Conservation (phyloP, 768 basidiomycete species). For the Podaxis pistillaris region DNA sequence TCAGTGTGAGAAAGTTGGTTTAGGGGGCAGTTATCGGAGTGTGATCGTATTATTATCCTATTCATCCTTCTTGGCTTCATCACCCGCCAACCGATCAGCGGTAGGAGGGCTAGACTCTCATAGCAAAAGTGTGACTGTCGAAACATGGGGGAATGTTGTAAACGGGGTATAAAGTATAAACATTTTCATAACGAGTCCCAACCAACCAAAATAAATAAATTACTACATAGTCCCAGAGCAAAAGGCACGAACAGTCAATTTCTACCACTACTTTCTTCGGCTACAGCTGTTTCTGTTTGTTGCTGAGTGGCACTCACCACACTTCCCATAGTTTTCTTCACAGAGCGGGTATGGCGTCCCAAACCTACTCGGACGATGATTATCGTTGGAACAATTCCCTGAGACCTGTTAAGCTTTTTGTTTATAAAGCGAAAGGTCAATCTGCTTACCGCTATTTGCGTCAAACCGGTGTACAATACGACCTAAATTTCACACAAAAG, state of each 20-base stretch:
- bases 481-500: background rate
- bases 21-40: no score
- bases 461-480: background rate
- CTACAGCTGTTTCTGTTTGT: background rate
- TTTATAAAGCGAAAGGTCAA: background rate
- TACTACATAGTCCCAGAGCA: background rate
- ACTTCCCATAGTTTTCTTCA: background rate
- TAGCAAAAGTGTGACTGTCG: no score
- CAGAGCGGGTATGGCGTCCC: background rate
- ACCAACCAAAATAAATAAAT: background rate
- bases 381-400: background rate
- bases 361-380: conserved; percentile 1
- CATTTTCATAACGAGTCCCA: no score
- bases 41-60: no score
- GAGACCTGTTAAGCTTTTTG: background rate
- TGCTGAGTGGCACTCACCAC: background rate
- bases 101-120: no score
- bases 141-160: no score
- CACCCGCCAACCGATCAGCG: no score
- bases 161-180: no score
- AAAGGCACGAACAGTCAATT: background rate
- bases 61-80: no score
- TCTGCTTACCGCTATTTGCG: background rate
- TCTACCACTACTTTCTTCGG: background rate
- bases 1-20: no score